Evolutionary conservation across 2,329 filamentous ascomycete species (phyloP), one percentile per base, ranked within the genome.

Genomic region (Xylaria digitata): DNA sequence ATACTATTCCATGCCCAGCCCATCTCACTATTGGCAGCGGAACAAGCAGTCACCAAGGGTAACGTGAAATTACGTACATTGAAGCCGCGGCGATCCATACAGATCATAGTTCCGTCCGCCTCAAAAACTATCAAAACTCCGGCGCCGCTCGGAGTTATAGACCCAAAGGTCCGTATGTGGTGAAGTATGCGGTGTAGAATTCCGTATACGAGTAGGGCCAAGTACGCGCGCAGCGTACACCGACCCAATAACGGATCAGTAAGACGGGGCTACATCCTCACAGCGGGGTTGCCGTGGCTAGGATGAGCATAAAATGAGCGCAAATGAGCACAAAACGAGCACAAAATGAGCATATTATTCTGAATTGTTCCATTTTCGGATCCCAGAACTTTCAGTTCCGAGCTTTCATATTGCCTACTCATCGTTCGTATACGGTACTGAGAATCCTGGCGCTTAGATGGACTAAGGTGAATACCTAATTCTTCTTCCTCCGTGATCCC

Each of bases 61-160:
- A 9, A 34, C 17, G 32, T 17, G 6, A 19, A 21, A 21, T 42
- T 6, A 43, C 23, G 17, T 6, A 13, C 19, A 17, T 7, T 13
- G 21, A 37, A 8, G 37, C 48, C n/a, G 57, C 21, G 17, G 17
- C n/a, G n/a, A n/a, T n/a, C n/a, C n/a, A n/a, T n/a, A n/a, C n/a
- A 23, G 32, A 42, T 26, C 21, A 21, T 21, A 42, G 6, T 42
- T 7, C 4, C 32, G 56, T 6, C 26, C 6, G 49, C 6, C 26
- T 42, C 21, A 40, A 42, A 4, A 6, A 8, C 34, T 53, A 11
- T 43, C 48, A 34, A 23, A 23, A 52, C 48, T 61, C 57, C 57
- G 57, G 23, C 5, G 2, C 11, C 0, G 9, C 7, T 19, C 57
- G 57, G 57, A 52, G 21, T 43, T 61, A 52, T 53, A 34, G 11